These are phyloP conservation scores for Schizothecium vesticola DNA, from an alignment of 495 filamentous ascomycete species.

Conservation along the genomic window DNA sequence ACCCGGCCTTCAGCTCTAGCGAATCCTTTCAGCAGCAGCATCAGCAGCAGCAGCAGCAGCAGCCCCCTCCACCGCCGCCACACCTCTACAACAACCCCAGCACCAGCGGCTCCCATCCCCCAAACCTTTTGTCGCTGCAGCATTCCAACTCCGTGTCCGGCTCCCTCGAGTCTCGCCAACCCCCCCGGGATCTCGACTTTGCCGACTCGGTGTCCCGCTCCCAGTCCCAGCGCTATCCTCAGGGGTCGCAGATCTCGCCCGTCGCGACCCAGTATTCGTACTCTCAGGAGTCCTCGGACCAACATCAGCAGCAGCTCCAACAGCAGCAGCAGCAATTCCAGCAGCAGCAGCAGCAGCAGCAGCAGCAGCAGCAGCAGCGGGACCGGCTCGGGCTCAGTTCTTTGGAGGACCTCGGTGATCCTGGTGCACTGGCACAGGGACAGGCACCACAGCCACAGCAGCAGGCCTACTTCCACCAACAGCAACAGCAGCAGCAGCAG, in stretches of 20 bases:
- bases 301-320: constrained; percentile 25
- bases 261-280: constrained; percentile 28
- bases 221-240: constrained; percentile 31
- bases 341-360: too few relatives aligned
- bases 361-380: constrained; percentile 19
- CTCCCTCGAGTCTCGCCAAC: constrained; percentile 25
- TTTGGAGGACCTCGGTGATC: not conserved
- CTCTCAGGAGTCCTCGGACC: constrained; percentile 23
- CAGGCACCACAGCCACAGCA: constrained; percentile 23
- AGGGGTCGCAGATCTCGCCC: constrained; percentile 21
- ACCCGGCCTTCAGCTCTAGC: constrained; percentile 40
- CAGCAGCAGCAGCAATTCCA: constrained; percentile 19
- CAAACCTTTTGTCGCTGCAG: constrained; percentile 25
- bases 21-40: constrained; percentile 43
- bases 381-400: constrained; percentile 10
- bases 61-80: constrained; percentile 26
- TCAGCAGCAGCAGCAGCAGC: constrained; percentile 17
- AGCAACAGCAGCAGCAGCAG: constrained; percentile 7
- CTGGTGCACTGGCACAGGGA: constrained; percentile 14
- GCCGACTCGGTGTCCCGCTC: constrained; percentile 31
- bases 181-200: constrained; percentile 20
- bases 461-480: constrained; percentile 20
- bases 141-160: constrained; percentile 32
- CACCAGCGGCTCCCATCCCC: constrained; percentile 13
- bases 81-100: constrained; percentile 29